Evolutionary conservation across 2,329 filamentous ascomycete species (phyloP).

Genomic region (Hymenoscyphus occultus): DNA sequence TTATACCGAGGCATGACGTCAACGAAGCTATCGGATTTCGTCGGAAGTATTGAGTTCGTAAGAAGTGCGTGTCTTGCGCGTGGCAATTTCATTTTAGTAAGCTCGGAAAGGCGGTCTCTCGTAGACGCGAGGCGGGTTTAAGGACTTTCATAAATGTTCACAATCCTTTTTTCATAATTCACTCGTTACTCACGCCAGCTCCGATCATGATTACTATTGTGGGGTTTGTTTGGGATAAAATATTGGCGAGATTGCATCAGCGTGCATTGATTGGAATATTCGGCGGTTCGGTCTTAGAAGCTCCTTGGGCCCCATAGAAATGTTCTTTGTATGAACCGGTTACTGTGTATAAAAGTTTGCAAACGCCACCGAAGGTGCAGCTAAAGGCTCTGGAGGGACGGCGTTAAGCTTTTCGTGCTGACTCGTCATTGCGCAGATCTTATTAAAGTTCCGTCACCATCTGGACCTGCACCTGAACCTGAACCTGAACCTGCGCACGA

Average conservation of each 20-base stretch:
- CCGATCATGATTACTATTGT: too few species aligned
- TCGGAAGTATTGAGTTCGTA: not conserved
- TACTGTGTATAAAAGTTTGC: not conserved
- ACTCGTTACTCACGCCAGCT: not conserved
- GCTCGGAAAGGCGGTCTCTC: not conserved
- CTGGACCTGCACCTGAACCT: not conserved
- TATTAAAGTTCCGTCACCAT: not conserved
- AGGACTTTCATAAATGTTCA: not conserved
- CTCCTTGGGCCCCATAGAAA: not conserved
- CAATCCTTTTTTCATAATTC: not conserved
- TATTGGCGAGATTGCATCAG: not conserved
- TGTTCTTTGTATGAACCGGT: not conserved
- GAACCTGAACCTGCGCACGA: not conserved
- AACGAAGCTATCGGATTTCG: not conserved
- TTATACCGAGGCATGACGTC: not conserved
- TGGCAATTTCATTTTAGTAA: not conserved
- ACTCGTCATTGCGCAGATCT: conserved; percentile 1
- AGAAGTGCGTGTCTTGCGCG: not conserved
- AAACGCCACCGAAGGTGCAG: not conserved
- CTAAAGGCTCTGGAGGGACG: not conserved
- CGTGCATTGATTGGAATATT: not conserved
- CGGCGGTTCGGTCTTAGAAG: not conserved
- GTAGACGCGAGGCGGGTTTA: not conserved
- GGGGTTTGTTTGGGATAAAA: too few species aligned
- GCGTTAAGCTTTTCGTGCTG: not conserved